Evolutionary conservation across 352 stramenopile genomes (phyloP).

Genomic region (Globisporangium rhizosaccharum): DNA sequence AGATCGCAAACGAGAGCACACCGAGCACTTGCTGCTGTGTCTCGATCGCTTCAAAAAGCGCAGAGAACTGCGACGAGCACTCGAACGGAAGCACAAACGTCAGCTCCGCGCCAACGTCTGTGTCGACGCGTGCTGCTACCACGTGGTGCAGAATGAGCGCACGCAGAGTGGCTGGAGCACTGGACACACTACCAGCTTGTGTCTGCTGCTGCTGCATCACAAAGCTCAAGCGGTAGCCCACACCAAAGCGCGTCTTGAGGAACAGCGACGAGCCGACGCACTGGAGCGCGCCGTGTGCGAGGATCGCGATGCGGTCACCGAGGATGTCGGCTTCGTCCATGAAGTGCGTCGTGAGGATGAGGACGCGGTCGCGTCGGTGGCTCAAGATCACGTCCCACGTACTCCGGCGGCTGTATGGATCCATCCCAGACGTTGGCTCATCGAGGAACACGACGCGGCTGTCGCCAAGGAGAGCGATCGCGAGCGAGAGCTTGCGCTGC

Average conservation of each 20-base stretch:
- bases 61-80: conserved; percentile 44
- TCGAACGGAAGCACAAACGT: conserved; percentile 72
- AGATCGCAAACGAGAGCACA: conserved; percentile 65
- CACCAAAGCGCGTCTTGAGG: conserved; percentile 77
- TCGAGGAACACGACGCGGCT: conserved; percentile 75
- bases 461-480: conserved; percentile 71
- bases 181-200: background rate
- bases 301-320: conserved; percentile 86
- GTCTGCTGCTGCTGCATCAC: conserved; percentile 12
- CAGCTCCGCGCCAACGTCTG: conserved; percentile 71
- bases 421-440: conserved; percentile 91
- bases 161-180: conserved; percentile 1
- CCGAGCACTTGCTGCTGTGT: conserved; percentile 20
- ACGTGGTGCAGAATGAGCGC: conserved; percentile 32
- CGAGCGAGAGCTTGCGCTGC: conserved; percentile 75
- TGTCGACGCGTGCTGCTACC: conserved; percentile 31
- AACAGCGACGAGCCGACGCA: conserved; percentile 67
- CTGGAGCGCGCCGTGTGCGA: conserved; percentile 66
- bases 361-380: conserved; percentile 43
- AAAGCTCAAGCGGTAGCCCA: conserved; percentile 72
- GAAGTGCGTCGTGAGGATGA: conserved; percentile 91
- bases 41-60: conserved; percentile 76
- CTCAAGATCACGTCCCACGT: conserved; percentile 86
- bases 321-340: conserved; percentile 92
- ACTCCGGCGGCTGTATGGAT: conserved; percentile 86